A percentile compares a stretch with the other conserved stretches of the same genome.
Evolutionary conservation across 192 early-diverging fungal genomes (phyloP).

Genomic region (Coemansia sp.): DNA sequence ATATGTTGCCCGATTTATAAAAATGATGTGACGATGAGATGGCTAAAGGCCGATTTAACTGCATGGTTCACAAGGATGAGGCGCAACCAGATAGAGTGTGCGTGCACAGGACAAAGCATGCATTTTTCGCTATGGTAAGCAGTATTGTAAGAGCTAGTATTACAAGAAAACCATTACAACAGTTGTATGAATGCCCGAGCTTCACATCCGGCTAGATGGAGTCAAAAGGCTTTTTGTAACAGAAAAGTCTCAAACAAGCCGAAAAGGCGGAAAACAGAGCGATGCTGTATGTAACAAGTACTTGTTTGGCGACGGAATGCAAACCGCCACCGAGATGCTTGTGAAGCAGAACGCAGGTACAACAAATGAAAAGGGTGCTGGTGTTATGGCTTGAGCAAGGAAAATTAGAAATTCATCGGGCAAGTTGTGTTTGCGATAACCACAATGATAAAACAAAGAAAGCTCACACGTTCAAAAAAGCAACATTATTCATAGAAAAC

Average conservation of each 20-base stretch:
- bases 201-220: neutral
- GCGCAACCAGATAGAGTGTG: constrained; percentile 3
- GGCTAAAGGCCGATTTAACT: no score
- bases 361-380: neutral
- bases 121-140: constrained; percentile 7
- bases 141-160: neutral
- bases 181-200: neutral
- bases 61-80: constrained; percentile 4
- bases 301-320: neutral
- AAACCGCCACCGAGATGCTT: neutral
- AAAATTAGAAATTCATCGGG: neutral
- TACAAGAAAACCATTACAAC: neutral
- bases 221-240: neutral
- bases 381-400: neutral
- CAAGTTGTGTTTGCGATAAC: neutral
- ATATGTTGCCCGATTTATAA: neutral
- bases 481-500: neutral
- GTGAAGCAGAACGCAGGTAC: neutral
- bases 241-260: neutral
- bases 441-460: neutral
- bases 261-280: neutral
- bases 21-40: neutral
- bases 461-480: neutral
- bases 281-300: neutral
- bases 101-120: neutral